phyloP scores from a whole-genome alignment of 495 filamentous ascomycete genomes.

The Recurvomyces mirabilis region DNA sequence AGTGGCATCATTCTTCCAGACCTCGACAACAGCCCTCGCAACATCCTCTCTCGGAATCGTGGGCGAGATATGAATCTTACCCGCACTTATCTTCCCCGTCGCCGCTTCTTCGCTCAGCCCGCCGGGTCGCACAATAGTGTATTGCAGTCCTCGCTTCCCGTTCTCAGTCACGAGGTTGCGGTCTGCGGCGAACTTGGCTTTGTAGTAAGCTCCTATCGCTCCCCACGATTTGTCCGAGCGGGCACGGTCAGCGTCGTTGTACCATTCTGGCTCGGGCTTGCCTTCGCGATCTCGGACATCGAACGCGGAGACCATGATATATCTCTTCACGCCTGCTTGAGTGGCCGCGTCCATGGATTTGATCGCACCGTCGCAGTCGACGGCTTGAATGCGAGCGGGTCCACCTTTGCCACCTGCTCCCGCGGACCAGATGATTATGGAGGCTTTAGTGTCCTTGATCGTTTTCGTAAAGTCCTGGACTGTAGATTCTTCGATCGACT shows the following conservation, averaged over 20 bases:
- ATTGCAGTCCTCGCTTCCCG: conserved; percentile 22
- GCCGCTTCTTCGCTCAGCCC: conserved; percentile 20
- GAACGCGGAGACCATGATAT: conserved; percentile 28
- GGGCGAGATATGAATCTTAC: conserved; percentile 19
- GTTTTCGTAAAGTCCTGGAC: conserved; percentile 23
- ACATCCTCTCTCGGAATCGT: conserved; percentile 29
- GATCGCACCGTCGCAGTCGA: conserved; percentile 30
- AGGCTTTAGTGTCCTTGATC: conserved; percentile 18
- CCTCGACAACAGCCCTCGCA: conserved; percentile 25
- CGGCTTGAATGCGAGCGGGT: conserved; percentile 23
- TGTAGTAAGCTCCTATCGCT: conserved; percentile 24
- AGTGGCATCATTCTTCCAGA: conserved; percentile 26
- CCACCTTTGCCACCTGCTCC: conserved; percentile 27
- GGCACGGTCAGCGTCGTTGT: conserved; percentile 24
- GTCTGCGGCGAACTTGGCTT: conserved; percentile 28
- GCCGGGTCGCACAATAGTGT: conserved; percentile 30
- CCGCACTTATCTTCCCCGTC: conserved; percentile 25
- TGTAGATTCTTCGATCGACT: conserved; percentile 27
- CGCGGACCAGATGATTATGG: conserved; percentile 25
- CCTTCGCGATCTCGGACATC: conserved; percentile 27
- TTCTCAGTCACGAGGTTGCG: conserved; percentile 26
- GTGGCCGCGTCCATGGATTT: conserved; percentile 27
- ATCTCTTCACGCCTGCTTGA: conserved; percentile 26
- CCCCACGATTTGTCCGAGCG: conserved; percentile 23
- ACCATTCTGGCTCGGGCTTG: conserved; percentile 27